phyloP scores from a whole-genome alignment of 306 rosid species.

The Mimosa pudica region DNA sequence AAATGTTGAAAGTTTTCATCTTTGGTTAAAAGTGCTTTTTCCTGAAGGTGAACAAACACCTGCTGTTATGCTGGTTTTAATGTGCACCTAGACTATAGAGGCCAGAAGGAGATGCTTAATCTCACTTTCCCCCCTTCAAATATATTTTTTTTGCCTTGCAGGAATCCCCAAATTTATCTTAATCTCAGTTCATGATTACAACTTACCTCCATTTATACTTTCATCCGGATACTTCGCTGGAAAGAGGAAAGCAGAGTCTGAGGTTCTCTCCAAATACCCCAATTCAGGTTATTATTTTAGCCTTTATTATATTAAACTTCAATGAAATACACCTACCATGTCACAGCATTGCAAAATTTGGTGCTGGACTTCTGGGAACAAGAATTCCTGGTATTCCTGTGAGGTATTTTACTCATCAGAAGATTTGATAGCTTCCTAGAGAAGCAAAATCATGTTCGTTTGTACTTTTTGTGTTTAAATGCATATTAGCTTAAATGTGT shows the following conservation, averaged over 20 bases:
- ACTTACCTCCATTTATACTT: constrained; percentile 78
- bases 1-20: neutral
- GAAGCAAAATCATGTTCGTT: constrained; percentile 10
- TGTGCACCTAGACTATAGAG: neutral
- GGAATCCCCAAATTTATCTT: constrained; percentile 90
- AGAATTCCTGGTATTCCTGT: constrained; percentile 15
- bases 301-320: constrained; percentile 9
- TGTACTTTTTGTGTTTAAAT: neutral
- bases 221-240: constrained; percentile 89
- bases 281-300: constrained; percentile 66
- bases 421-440: neutral
- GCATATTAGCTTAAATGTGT: neutral
- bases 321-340: neutral
- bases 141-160: constrained; percentile 38
- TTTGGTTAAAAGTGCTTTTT: neutral
- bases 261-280: constrained; percentile 93
- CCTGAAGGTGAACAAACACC: neutral
- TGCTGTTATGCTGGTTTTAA: constrained; percentile 4
- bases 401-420: constrained; percentile 4
- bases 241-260: constrained; percentile 96
- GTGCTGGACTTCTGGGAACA: constrained; percentile 20
- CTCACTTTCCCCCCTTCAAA: neutral
- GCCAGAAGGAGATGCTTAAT: constrained; percentile 13
- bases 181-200: constrained; percentile 93
- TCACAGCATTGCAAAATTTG: neutral